Base-by-base conservation (phyloP, 2,329 filamentous ascomycete species). In the Neofusicoccum umdonicola region DNA sequence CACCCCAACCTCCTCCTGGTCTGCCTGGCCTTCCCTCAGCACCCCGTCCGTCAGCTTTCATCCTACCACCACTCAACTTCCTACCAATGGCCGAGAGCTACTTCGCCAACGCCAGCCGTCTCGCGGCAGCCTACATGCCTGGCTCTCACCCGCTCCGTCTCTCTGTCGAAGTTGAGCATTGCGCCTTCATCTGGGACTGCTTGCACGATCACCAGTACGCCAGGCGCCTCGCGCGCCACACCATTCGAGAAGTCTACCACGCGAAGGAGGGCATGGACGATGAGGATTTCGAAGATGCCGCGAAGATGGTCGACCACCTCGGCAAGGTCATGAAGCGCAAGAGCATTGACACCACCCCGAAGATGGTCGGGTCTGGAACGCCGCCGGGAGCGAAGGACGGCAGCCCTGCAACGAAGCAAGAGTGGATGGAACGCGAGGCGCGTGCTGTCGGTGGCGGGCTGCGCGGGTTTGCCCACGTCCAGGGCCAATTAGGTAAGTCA, bases 171-270 rank as follows among this genome's bases (percentile, higher is more conserved):
- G 90, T 96, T 0, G 95, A 99, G 76, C 96, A 96, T 75, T 88
- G 91, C 13, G 93, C 93, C 0, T 99, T 97, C 74, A 81, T 97
- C 0, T 97, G 94, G 81, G 95, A 98, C 73, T 98, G 94, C 72
- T 84, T 92, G 2, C 92, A 95, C 73, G 93, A 98, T 70, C 83
- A 86, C 52, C 88, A 93, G 22, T 87, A 83, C 41, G 93, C 92
- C 60, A 85, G 93, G 37, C 85, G 86, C 62, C 78, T 97, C 13
- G 94, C 95, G 11, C 90, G 91, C 71, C 85, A 88, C 42, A 92
- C 93, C 3, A 95, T 98, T 66, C 85, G 90, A 47, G 92, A 97
- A 71, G 94, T 97, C 0, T 97, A 97, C 74, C 90, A 93, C 65
- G 92, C 93, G 1, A 88, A 90, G 62, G 93, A 97, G 76, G 92